phyloP scores from a whole-genome alignment of 108 stramenopile species.

The Chaetoceros muelleri region DNA sequence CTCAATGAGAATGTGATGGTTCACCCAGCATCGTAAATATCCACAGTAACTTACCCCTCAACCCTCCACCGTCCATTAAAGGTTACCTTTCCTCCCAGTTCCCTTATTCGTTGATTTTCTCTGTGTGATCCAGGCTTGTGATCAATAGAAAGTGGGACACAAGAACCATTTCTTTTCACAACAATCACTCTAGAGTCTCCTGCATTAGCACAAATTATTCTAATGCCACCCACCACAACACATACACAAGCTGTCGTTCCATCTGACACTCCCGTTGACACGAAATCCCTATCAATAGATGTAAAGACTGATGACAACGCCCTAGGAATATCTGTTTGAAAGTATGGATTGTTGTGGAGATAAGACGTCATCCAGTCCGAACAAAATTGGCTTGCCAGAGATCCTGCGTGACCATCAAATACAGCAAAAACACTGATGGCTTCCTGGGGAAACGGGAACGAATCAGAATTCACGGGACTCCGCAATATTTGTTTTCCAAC shows the following conservation, averaged over 20 bases:
- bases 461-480: constrained; percentile 23
- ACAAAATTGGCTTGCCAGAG: constrained; percentile 82
- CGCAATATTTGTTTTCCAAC: constrained; percentile 9
- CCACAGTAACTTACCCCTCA: constrained; percentile 90
- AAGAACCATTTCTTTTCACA: constrained; percentile 73
- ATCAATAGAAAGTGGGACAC: constrained; percentile 68
- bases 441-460: constrained; percentile 35
- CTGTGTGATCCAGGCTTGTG: constrained; percentile 90
- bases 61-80: constrained; percentile 91
- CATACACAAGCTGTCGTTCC: constrained; percentile 78
- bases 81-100: constrained; percentile 85
- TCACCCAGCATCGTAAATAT: too few relatives aligned
- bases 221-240: constrained; percentile 53
- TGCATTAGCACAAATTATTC: constrained; percentile 89
- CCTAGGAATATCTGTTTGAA: constrained; percentile 50
- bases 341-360: constrained; percentile 53
- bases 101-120: constrained; percentile 81
- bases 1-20: too few relatives aligned
- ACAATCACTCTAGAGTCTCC: constrained; percentile 93
- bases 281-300: constrained; percentile 70
- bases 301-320: constrained; percentile 72
- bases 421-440: constrained; percentile 63
- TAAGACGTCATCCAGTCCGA: constrained; percentile 76
- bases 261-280: constrained; percentile 63
- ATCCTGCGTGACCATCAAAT: constrained; percentile 96